These are phyloP conservation scores for Lophium mytilinum DNA, from an alignment of 495 filamentous ascomycete species.

Conservation along the genomic window DNA sequence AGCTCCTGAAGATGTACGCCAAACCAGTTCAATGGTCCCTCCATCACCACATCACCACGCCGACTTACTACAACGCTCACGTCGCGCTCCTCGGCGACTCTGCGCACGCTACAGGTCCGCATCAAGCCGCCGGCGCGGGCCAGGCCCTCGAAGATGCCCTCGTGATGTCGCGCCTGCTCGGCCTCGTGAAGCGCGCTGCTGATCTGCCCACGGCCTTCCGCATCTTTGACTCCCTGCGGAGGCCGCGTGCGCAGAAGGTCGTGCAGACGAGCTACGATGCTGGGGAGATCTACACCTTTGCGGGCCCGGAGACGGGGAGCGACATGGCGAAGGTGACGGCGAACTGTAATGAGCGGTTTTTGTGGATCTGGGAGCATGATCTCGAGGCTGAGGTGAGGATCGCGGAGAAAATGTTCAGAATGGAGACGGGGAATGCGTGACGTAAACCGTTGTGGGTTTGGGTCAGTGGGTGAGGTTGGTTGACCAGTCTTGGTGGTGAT, in stretches of 20 bases:
- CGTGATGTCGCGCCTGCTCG: constrained; percentile 71
- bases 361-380: constrained; percentile 23
- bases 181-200: background rate
- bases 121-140: constrained; percentile 19
- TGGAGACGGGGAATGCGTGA: background rate
- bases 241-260: constrained; percentile 22
- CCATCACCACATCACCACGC: constrained; percentile 11
- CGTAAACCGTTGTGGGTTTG: too few species aligned
- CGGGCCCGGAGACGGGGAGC: constrained; percentile 3
- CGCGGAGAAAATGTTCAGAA: constrained; percentile 10
- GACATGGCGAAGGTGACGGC: constrained; percentile 17
- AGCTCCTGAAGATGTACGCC: constrained; percentile 5
- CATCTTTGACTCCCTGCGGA: constrained; percentile 15
- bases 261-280: constrained; percentile 19
- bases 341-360: constrained; percentile 15
- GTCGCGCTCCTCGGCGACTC: constrained; percentile 21
- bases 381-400: constrained; percentile 16
- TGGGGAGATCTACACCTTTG: constrained; percentile 21
- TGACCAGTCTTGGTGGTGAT: too few species aligned
- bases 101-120: constrained; percentile 13
- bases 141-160: constrained; percentile 60
- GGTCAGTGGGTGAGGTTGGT: too few species aligned
- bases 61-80: constrained; percentile 13
- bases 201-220: constrained; percentile 13
- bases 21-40: constrained; percentile 17